phyloP scores from a whole-genome alignment of 257 asterid species.

The Nicotiana tomentosiformis region DNA sequence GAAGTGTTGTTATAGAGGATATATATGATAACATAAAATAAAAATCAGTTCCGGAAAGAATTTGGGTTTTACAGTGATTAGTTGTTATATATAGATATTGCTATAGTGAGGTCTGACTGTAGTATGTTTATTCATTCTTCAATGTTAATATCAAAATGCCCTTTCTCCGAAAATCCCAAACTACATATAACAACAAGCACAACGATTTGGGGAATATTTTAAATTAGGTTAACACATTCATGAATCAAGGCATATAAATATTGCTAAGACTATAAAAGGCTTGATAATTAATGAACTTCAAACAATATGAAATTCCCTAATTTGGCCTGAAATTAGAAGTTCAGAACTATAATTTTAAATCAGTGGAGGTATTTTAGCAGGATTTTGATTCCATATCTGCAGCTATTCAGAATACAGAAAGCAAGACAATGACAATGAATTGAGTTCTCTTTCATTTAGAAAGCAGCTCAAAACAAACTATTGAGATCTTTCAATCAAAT shows the following conservation, averaged over 20 bases:
- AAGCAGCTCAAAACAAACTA: conserved; percentile 22
- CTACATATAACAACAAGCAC: neutral
- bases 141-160: neutral
- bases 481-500: neutral
- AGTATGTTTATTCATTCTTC: neutral
- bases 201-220: neutral
- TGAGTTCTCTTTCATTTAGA: neutral
- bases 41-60: too few relatives aligned
- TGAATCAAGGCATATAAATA: neutral
- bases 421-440: neutral
- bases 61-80: too few relatives aligned
- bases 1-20: too few relatives aligned
- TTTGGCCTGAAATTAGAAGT: neutral
- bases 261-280: neutral
- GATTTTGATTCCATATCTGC: neutral
- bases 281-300: neutral
- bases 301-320: neutral
- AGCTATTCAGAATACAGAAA: neutral
- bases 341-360: neutral
- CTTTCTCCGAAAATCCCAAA: neutral
- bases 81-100: too few relatives aligned
- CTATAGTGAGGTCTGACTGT: too few relatives aligned
- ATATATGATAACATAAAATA: too few relatives aligned
- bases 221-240: neutral
- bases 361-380: neutral